Conservation (phyloP, 257 asterid species). For the Capsicum chinense region DNA sequence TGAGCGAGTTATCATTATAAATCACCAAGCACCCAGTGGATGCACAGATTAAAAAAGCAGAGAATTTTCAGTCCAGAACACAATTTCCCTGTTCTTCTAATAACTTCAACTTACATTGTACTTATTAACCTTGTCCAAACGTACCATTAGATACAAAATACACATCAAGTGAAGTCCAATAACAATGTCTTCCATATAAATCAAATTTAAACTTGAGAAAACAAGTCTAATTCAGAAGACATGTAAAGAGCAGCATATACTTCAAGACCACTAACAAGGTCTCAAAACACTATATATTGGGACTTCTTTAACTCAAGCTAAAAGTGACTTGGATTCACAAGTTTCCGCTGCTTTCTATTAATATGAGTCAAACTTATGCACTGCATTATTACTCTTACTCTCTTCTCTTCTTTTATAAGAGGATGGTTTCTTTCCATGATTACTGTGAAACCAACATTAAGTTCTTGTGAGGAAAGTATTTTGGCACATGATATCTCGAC, state of each 20-base stretch:
- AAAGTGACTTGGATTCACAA: slow-evolving; percentile 9
- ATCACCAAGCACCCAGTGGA: not conserved
- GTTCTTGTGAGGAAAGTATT: not conserved
- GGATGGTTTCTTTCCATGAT: slow-evolving; percentile 8
- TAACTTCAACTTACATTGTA: slow-evolving; percentile 4
- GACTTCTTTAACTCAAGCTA: slow-evolving; percentile 12
- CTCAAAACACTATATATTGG: not conserved
- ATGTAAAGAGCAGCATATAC: slow-evolving; percentile 13
- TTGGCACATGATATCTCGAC: not conserved
- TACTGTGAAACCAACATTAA: not conserved
- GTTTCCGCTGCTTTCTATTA: slow-evolving; percentile 4
- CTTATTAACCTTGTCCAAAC: not conserved
- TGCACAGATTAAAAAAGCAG: not conserved
- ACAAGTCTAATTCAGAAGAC: not conserved
- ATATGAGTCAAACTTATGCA: slow-evolving; percentile 6
- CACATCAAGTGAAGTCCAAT: not conserved
- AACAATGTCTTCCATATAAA: not conserved
- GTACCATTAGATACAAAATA: slow-evolving; percentile 17
- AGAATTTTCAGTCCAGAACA: slow-evolving; percentile 4
- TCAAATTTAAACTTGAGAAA: slow-evolving; percentile 6
- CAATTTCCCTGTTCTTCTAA: not conserved
- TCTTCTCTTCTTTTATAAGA: not conserved
- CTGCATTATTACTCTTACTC: not conserved
- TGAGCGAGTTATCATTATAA: not conserved
- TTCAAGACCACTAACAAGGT: slow-evolving; percentile 16